Percentiles rank a stretch among this genome's conserved stretches.
phyloP scores from a whole-genome alignment of 2,329 filamentous ascomycete genomes.

The Lizonia empirigonia region DNA sequence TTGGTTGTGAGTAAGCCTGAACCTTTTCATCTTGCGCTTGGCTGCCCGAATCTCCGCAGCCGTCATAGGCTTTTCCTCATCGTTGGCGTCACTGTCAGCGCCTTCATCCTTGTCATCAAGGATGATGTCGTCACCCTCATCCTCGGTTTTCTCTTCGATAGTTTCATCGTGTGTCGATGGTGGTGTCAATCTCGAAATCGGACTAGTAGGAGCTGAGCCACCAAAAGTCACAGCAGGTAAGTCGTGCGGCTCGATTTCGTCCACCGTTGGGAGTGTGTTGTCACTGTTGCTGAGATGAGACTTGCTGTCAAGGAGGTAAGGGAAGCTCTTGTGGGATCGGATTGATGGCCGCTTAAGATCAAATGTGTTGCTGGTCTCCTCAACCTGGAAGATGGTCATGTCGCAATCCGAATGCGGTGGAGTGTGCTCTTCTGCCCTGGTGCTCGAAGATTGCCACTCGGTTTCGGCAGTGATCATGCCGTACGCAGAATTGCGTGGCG shows the following conservation, averaged over 20 bases:
- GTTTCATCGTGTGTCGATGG: constrained; percentile 47
- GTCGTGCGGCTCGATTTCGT: constrained; percentile 44
- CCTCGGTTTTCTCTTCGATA: constrained; percentile 48
- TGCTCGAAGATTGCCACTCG: constrained; percentile 48
- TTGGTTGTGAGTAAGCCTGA: constrained; percentile 91
- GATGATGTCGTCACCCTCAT: constrained; percentile 46
- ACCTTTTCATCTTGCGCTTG: constrained; percentile 72
- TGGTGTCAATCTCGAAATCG: constrained; percentile 53
- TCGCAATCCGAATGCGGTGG: constrained; percentile 45
- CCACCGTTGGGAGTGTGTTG: constrained; percentile 40
- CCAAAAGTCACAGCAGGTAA: constrained; percentile 47
- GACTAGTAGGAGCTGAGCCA: constrained; percentile 54
- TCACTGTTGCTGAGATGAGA: constrained; percentile 34
- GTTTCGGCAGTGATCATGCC: constrained; percentile 50
- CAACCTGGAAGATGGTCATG: constrained; percentile 48
- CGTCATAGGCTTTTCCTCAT: constrained; percentile 50
- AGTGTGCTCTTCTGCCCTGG: constrained; percentile 36
- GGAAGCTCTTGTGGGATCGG: constrained; percentile 53
- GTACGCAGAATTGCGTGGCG: constrained; percentile 58
- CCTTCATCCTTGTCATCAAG: constrained; percentile 49
- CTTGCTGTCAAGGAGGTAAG: constrained; percentile 49
- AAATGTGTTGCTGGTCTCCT: constrained; percentile 43
- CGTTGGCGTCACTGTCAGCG: constrained; percentile 35
- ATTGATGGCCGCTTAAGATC: constrained; percentile 49
- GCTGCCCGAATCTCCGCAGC: constrained; percentile 56